These are phyloP conservation scores for Xylariomycetidae sp. DNA, from an alignment of 2,329 filamentous ascomycete species.

Conservation along the genomic window DNA sequence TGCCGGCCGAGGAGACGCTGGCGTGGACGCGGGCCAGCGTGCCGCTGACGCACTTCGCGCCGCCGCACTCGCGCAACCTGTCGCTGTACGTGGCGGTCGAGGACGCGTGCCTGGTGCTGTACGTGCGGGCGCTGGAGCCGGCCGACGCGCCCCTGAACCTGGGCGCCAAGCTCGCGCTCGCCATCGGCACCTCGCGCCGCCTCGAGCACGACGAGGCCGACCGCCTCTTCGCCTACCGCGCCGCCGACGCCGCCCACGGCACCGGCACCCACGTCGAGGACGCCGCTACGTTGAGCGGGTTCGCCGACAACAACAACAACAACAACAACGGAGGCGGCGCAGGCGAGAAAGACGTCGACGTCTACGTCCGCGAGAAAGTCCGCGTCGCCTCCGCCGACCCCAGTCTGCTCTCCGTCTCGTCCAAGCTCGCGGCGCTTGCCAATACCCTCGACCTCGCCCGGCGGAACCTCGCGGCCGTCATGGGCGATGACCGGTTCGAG, in stretches of 20 bases:
- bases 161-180: constrained; percentile 63
- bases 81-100: constrained; percentile 67
- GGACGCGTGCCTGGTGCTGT: constrained; percentile 64
- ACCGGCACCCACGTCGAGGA: constrained; percentile 4
- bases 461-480: constrained; percentile 68
- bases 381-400: constrained; percentile 86
- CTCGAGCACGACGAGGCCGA: constrained; percentile 77
- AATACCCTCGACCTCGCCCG: constrained; percentile 65
- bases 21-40: constrained; percentile 25
- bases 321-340: background rate
- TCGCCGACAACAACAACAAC: background rate
- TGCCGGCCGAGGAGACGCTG: constrained; percentile 6
- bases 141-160: constrained; percentile 55
- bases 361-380: constrained; percentile 84
- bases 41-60: constrained; percentile 22
- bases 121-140: constrained; percentile 63
- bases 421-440: constrained; percentile 74
- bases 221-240: constrained; percentile 61
- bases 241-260: too few species aligned
- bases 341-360: constrained; percentile 41
- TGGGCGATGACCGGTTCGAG: constrained; percentile 51
- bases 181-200: constrained; percentile 57
- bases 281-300: background rate
- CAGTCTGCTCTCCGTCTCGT: constrained; percentile 72
- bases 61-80: constrained; percentile 53